Percentiles rank a stretch among this genome's conserved stretches.
These are phyloP conservation scores for Plectosphaerella plurivora DNA, from an alignment of 2,329 filamentous ascomycete genomes.

Conservation along the genomic window DNA sequence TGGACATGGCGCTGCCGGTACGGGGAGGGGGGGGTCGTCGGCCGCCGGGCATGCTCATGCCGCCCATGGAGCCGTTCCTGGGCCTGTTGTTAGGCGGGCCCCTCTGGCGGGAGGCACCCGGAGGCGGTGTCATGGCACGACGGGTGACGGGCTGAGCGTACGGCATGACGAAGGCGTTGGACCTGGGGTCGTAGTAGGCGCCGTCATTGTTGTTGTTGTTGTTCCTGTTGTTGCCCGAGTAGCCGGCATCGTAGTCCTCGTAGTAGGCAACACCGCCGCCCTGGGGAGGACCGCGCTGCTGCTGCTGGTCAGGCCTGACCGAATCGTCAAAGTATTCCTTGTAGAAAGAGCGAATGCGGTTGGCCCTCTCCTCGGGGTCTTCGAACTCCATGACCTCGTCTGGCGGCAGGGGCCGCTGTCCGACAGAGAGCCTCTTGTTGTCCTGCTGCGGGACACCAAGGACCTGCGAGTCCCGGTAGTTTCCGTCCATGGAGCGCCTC, in stretches of 20 bases:
- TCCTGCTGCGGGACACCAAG: conserved; percentile 53
- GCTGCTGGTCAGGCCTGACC: conserved; percentile 1
- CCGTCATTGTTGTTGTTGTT: conserved; percentile 38
- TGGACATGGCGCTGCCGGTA: conserved; percentile 34
- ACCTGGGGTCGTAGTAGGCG: conserved; percentile 61
- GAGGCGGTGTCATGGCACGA: conserved; percentile 93
- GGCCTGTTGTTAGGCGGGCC: conserved; percentile 33
- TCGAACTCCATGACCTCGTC: conserved; percentile 75
- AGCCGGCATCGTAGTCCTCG: conserved; percentile 71
- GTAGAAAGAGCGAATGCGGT: conserved; percentile 97
- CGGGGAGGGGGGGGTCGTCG: conserved; percentile 58
- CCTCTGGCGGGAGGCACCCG: conserved; percentile 46
- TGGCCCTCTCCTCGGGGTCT: conserved; percentile 89
- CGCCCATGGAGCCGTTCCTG: conserved; percentile 44
- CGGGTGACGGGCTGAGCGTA: conserved; percentile 82
- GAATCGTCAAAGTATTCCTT: conserved; percentile 98
- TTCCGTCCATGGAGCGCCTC: conserved; percentile 16
- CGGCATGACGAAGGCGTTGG: conserved; percentile 70
- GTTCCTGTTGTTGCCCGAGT: conserved; percentile 39
- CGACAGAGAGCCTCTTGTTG: conserved; percentile 59
- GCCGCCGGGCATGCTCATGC: conserved; percentile 38
- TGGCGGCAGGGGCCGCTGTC: conserved; percentile 81
- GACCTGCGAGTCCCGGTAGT: conserved; percentile 22
- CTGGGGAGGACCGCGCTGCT: conserved; percentile 6
- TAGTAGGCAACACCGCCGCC: conserved; percentile 48